Percentiles rank a stretch among this genome's conserved stretches.
phyloP scores from a whole-genome alignment of 176 grass and related monocot genomes.

The Tuctoria greenei region DNA sequence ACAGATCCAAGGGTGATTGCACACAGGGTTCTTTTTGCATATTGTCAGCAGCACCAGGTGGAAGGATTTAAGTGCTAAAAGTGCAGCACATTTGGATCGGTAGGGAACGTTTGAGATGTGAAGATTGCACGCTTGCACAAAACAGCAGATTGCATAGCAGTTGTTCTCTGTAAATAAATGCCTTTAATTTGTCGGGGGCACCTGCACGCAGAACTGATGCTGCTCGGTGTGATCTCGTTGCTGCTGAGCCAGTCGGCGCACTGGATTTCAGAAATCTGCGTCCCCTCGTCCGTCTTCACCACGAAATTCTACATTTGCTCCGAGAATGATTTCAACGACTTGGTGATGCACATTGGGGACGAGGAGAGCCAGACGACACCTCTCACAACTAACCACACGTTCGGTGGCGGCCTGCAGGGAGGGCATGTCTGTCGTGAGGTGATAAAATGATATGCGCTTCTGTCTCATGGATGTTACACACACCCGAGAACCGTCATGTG shows the following conservation, averaged over 20 bases:
- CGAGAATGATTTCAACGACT: conserved; percentile 48
- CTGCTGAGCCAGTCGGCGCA: conserved; percentile 87
- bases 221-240: conserved; percentile 86
- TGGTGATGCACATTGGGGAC: background rate
- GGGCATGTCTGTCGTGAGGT: conserved; percentile 56
- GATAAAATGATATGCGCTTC: background rate
- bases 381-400: conserved; percentile 27
- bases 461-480: background rate
- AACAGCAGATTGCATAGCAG: too few relatives aligned
- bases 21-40: too few relatives aligned
- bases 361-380: conserved; percentile 56
- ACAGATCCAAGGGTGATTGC: too few relatives aligned
- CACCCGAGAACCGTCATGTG: background rate
- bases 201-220: conserved; percentile 78
- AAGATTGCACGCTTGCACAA: too few relatives aligned
- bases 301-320: conserved; percentile 82
- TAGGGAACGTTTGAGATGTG: too few relatives aligned
- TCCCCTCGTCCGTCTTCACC: conserved; percentile 66
- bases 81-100: too few relatives aligned
- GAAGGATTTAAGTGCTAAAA: too few relatives aligned
- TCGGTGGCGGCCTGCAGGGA: conserved; percentile 29
- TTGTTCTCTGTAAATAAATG: too few relatives aligned
- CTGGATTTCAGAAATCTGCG: conserved; percentile 89
- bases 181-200: too few relatives aligned
- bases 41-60: too few relatives aligned